Percentiles rank a stretch among this genome's conserved stretches.
Conservation (phyloP, 75 land plant species). For the Cupressus sempervirens region DNA sequence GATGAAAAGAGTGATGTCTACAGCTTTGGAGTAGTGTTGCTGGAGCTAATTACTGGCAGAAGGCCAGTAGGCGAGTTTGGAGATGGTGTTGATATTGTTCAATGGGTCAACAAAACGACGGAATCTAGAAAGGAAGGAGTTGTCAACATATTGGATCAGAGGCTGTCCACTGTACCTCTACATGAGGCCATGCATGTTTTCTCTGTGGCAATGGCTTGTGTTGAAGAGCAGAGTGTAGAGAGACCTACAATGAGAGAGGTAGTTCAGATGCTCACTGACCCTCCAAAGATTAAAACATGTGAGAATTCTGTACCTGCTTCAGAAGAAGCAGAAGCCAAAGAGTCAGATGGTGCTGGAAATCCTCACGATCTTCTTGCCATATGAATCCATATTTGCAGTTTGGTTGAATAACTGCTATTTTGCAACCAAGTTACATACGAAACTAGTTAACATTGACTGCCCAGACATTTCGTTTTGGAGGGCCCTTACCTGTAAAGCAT, state of each 20-base stretch:
- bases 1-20: slow-evolving; percentile 89
- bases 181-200: slow-evolving; percentile 57
- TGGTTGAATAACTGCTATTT: background rate
- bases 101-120: slow-evolving; percentile 71
- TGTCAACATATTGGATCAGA: slow-evolving; percentile 47
- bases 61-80: slow-evolving; percentile 82
- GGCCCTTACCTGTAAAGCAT: background rate
- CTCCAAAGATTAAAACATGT: slow-evolving; percentile 9
- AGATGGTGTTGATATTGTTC: slow-evolving; percentile 79
- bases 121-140: slow-evolving; percentile 46
- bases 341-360: background rate
- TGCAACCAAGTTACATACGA: background rate
- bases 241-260: slow-evolving; percentile 92
- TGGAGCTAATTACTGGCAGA: slow-evolving; percentile 68
- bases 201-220: slow-evolving; percentile 68
- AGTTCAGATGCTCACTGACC: slow-evolving; percentile 74
- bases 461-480: background rate
- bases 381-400: slow-evolving; percentile 5
- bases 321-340: background rate
- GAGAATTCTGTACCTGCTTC: slow-evolving; percentile 3
- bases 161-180: slow-evolving; percentile 34
- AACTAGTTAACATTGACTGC: background rate
- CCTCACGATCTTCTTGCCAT: slow-evolving; percentile 7
- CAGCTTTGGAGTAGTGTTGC: slow-evolving; percentile 83
- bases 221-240: slow-evolving; percentile 68